These are phyloP conservation scores for Gynostemma pentaphyllum DNA, from an alignment of 306 rosid genomes.

Conservation along the genomic window DNA sequence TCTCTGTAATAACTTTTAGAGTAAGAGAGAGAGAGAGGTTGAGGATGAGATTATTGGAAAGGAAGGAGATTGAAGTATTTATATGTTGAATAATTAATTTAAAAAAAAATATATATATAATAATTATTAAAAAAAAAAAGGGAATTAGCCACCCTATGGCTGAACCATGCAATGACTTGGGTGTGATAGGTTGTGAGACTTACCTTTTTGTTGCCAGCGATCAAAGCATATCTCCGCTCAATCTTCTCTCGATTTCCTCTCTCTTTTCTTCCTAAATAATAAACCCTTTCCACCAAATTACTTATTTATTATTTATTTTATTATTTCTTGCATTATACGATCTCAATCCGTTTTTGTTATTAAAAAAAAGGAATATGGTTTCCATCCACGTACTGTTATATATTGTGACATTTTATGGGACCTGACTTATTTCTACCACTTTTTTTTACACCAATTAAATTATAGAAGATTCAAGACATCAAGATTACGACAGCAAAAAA, in stretches of 20 bases:
- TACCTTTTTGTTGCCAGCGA: neutral
- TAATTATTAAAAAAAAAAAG: neutral
- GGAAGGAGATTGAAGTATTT: slow-evolving; percentile 2
- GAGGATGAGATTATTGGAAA: slow-evolving; percentile 3
- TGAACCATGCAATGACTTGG: neutral
- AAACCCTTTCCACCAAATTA: neutral
- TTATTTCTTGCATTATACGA: neutral
- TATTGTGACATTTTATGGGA: slow-evolving; percentile 7
- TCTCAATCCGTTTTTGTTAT: neutral
- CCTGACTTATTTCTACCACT: neutral
- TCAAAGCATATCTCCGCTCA: slow-evolving; percentile 41
- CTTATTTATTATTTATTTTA: neutral
- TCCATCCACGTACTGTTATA: neutral
- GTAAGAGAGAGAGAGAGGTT: neutral
- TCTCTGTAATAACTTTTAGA: neutral
- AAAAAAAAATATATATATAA: neutral
- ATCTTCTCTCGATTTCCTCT: slow-evolving; percentile 57
- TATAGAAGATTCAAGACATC: neutral
- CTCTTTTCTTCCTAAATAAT: slow-evolving; percentile 39
- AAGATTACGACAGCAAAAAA: neutral
- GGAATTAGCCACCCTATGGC: neutral
- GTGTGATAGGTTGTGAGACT: too few relatives aligned
- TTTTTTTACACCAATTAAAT: slow-evolving; percentile 9
- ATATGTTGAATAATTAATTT: slow-evolving; percentile 7
- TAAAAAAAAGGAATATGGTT: neutral